These are phyloP conservation scores for Colletotrichum lini DNA, from an alignment of 2,329 filamentous ascomycete species.

Conservation along the genomic window DNA sequence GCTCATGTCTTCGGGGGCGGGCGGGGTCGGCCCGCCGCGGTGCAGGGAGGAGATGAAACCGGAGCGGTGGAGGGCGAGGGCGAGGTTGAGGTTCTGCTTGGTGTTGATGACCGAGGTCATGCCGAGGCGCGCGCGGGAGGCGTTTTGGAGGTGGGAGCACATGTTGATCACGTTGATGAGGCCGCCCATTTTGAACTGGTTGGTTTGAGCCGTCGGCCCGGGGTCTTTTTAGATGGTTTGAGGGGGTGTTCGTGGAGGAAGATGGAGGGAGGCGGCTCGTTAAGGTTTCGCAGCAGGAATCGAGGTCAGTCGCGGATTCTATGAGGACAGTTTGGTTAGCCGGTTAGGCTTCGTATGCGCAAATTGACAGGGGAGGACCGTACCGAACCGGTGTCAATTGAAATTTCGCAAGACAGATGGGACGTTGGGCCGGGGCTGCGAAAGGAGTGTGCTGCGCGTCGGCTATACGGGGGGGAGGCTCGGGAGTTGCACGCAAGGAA, in stretches of 20 bases:
- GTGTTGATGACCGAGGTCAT: slow-evolving; percentile 86
- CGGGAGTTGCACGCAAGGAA: slow-evolving; percentile 7
- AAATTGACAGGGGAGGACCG: neutral
- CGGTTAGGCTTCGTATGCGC: neutral
- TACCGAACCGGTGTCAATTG: neutral
- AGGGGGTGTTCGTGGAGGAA: neutral
- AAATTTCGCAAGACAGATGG: too few species aligned
- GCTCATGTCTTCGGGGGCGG: slow-evolving; percentile 61
- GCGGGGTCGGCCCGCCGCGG: slow-evolving; percentile 73
- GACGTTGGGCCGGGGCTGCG: neutral
- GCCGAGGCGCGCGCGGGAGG: slow-evolving; percentile 84
- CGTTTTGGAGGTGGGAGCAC: slow-evolving; percentile 94
- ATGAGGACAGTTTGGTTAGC: neutral
- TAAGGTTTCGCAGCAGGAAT: neutral
- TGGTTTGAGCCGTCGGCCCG: slow-evolving; percentile 9
- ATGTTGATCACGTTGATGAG: slow-evolving; percentile 83
- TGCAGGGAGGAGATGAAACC: slow-evolving; percentile 88
- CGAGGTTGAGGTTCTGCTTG: slow-evolving; percentile 83
- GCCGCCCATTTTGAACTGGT: slow-evolving; percentile 39
- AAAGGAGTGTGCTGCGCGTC: slow-evolving; percentile 25
- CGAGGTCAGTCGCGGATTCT: neutral
- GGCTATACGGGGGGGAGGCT: neutral
- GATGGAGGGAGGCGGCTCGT: neutral
- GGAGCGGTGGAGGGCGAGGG: slow-evolving; percentile 83
- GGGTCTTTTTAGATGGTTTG: neutral